Base-by-base conservation (phyloP, 2,329 filamentous ascomycete genomes). In the Colletotrichum gigasporum region DNA sequence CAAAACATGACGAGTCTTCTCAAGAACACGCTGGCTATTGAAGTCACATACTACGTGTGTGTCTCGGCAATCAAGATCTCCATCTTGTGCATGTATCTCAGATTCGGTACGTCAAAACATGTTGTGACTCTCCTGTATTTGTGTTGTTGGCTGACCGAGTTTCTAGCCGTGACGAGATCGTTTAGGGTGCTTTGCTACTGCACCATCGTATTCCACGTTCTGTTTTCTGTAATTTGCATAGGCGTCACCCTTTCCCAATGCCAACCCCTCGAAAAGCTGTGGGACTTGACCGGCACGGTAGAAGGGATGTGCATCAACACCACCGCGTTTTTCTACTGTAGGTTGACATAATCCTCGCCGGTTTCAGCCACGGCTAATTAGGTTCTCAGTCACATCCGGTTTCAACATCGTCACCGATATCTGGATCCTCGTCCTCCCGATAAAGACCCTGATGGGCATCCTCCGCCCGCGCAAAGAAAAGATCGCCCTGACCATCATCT, bases 381-480 rank as follows among this genome's bases (percentile, higher is more conserved):
- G n/a, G n/a, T n/a, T n/a, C n/a, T n/a, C 56, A 79, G 76, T 76
- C 48, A 81, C 79, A 0, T 80, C 78, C 8, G 71, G 71, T 16
- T 76, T 80, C 68, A 83, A 83, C 67, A 83, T 85, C 35, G 7
- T 82, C 5, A 79, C 83, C 3, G 83, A 85, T 59, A 63, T 80
- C 32, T 79, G 78, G 69, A 79, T 85, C 37, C 73, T 84, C 6
- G 52, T 73, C 0, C 72, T 85, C 1, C 83, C 83, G 1, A 72
- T 85, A 34, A 75, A 73, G 1, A 79, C 82, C 1, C 73, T 85
- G 0, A 72, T 78, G 0, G 75, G 75, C 2, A 76, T 86, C 3
- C 76, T 83, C 58, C 83, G 86, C 6, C 81, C 83, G 0, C 71
- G 70, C 4, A 76, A 76, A 3, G 83, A 85, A 58, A 85, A 86